Percentiles rank a stretch among this genome's conserved stretches.
phyloP scores from a whole-genome alignment of 2,329 filamentous ascomycete genomes.

The Shiraia bambusicola region DNA sequence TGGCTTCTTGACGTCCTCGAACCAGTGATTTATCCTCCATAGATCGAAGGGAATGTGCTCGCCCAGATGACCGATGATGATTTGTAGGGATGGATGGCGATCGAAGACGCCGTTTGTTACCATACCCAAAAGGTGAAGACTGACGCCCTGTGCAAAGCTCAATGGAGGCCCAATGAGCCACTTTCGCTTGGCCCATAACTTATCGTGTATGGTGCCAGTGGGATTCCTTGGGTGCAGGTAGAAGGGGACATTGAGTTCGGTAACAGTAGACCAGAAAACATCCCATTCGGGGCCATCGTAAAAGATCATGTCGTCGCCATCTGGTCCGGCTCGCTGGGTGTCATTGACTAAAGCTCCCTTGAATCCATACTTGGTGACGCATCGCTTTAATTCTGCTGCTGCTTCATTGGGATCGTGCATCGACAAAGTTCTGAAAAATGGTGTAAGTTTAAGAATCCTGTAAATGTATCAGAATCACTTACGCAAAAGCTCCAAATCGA shows the following conservation, averaged over 20 bases:
- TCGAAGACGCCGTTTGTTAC: conserved; percentile 55
- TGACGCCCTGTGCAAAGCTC: conserved; percentile 29
- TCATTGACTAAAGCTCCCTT: conserved; percentile 52
- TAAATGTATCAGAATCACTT: not conserved
- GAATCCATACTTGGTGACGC: conserved; percentile 52
- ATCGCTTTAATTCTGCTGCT: conserved; percentile 54
- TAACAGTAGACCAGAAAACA: conserved; percentile 60
- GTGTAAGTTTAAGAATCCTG: not conserved
- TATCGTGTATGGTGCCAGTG: conserved; percentile 54
- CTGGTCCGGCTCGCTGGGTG: conserved; percentile 58
- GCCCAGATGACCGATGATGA: conserved; percentile 53
- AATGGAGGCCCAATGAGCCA: conserved; percentile 56
- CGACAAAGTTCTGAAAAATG: conserved; percentile 21
- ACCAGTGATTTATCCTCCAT: conserved; percentile 51
- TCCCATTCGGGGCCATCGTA: conserved; percentile 65
- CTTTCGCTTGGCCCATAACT: conserved; percentile 60
- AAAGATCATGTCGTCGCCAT: conserved; percentile 64
- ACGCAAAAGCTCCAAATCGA: conserved; percentile 41
- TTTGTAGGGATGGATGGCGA: conserved; percentile 49
- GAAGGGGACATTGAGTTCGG: conserved; percentile 63
- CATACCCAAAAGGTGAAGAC: conserved; percentile 58
- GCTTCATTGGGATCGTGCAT: conserved; percentile 57
- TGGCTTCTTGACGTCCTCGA: conserved; percentile 58
- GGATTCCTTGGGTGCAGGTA: conserved; percentile 65
- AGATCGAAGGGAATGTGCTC: conserved; percentile 55